A percentile compares a stretch with the other conserved stretches of the same genome.
These are phyloP conservation scores for Podosphaera xanthii DNA, from an alignment of 2,329 filamentous ascomycete genomes.

Conservation along the genomic window DNA sequence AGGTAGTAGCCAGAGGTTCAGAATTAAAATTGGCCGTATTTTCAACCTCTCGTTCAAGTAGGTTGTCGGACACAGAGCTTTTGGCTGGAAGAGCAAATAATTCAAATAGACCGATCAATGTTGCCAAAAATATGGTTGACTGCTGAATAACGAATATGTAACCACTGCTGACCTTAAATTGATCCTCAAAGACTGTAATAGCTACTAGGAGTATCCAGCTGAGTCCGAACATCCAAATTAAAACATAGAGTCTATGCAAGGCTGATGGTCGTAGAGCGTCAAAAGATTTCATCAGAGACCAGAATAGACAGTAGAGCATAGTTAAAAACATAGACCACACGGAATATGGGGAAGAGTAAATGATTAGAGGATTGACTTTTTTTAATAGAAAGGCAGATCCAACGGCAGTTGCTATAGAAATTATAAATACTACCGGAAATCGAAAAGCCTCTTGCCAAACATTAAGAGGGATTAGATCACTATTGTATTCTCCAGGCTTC, in stretches of 20 bases:
- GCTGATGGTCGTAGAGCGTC: constrained; percentile 67
- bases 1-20: constrained; percentile 19
- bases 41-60: constrained; percentile 25
- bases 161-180: constrained; percentile 46
- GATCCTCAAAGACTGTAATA: constrained; percentile 53
- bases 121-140: constrained; percentile 47
- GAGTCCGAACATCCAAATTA: constrained; percentile 64
- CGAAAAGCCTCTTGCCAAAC: constrained; percentile 69
- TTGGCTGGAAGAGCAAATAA: constrained; percentile 56
- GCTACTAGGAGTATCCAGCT: constrained; percentile 52
- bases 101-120: constrained; percentile 57
- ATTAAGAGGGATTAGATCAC: constrained; percentile 39
- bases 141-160: constrained; percentile 71
- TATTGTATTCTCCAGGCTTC: constrained; percentile 33
- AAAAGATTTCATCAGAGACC: constrained; percentile 60
- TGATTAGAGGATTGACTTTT: constrained; percentile 70
- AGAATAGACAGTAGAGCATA: constrained; percentile 57
- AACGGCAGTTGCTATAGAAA: constrained; percentile 45
- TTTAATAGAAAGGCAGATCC: constrained; percentile 52
- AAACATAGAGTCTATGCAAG: constrained; percentile 56
- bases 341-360: constrained; percentile 74
- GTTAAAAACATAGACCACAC: constrained; percentile 77
- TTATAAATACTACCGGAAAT: constrained; percentile 51
- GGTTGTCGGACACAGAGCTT: constrained; percentile 38
- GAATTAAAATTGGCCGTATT: constrained; percentile 17